Percentiles rank a stretch among this genome's conserved stretches.
phyloP scores from a whole-genome alignment of 1,139 yeast genomes.

The Hemisphaericaspora lyxosophila region DNA sequence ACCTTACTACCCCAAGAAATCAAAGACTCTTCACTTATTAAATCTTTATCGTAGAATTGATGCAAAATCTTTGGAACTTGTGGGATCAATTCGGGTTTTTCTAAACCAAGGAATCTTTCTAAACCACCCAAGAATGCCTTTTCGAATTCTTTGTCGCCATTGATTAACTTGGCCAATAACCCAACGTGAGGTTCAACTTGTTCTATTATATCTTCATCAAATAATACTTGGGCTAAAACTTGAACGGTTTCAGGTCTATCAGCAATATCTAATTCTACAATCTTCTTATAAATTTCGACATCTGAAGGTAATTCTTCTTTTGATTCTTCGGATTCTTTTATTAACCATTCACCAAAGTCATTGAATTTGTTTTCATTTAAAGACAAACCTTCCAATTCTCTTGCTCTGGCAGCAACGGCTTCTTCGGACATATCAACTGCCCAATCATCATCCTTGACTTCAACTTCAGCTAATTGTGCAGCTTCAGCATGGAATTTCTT shows the following conservation, averaged over 20 bases:
- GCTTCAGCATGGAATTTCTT: conserved; percentile 85
- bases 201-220: conserved; percentile 72
- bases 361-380: conserved; percentile 53
- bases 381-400: conserved; percentile 69
- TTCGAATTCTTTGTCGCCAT: conserved; percentile 65
- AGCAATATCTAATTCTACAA: conserved; percentile 72
- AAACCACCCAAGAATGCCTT: conserved; percentile 92
- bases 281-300: conserved; percentile 89
- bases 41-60: conserved; percentile 77
- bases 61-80: conserved; percentile 79
- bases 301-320: conserved; percentile 70
- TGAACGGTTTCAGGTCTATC: conserved; percentile 78
- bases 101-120: conserved; percentile 87
- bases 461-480: conserved; percentile 63
- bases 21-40: conserved; percentile 79
- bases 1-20: conserved; percentile 88
- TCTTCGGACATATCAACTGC: conserved; percentile 97
- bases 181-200: conserved; percentile 81
- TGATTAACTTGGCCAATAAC: conserved; percentile 73
- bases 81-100: conserved; percentile 73
- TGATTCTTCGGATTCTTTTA: conserved; percentile 51
- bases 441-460: conserved; percentile 89
- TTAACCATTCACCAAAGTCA: conserved; percentile 89
- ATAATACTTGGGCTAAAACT: conserved; percentile 88
- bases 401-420: conserved; percentile 91